These are phyloP conservation scores for Salix udensis DNA, from an alignment of 345 rosid genomes.

Conservation along the genomic window DNA sequence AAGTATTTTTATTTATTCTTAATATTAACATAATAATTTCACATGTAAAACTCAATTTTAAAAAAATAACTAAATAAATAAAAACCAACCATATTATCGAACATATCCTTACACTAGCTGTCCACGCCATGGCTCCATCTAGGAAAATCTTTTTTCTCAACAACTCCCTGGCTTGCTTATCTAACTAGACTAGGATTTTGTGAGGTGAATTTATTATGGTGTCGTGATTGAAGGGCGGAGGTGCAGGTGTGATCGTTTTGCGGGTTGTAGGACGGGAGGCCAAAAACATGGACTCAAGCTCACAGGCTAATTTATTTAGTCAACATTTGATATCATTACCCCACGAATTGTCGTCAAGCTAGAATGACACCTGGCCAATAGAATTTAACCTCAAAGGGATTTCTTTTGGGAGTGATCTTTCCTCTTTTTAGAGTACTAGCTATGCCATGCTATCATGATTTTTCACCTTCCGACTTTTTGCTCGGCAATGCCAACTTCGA, in stretches of 20 bases:
- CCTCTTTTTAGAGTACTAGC: conserved; percentile 19
- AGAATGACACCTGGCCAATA: conserved; percentile 61
- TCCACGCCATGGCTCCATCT: too few relatives aligned
- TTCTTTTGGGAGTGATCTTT: conserved; percentile 32
- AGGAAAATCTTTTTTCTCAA: neutral
- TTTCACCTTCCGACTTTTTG: conserved; percentile 21
- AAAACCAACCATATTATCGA: too few relatives aligned
- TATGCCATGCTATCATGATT: neutral
- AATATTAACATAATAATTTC: too few relatives aligned
- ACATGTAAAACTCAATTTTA: too few relatives aligned
- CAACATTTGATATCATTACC: conserved; percentile 54
- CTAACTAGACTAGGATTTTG: neutral
- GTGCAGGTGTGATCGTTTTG: neutral
- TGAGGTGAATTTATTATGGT: neutral
- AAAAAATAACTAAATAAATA: too few relatives aligned
- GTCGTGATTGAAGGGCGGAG: conserved; percentile 43
- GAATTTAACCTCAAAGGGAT: conserved; percentile 13
- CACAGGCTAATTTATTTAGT: conserved; percentile 20
- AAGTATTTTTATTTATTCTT: too few relatives aligned
- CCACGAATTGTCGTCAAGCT: conserved; percentile 41
- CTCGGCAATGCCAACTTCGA: neutral
- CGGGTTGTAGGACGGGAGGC: conserved; percentile 25
- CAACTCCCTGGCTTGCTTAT: neutral
- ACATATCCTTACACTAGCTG: too few relatives aligned
- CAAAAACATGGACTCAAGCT: conserved; percentile 23